Base-by-base conservation (phyloP, 2,329 filamentous ascomycete genomes). In the Bimuria novae-zelandiae region DNA sequence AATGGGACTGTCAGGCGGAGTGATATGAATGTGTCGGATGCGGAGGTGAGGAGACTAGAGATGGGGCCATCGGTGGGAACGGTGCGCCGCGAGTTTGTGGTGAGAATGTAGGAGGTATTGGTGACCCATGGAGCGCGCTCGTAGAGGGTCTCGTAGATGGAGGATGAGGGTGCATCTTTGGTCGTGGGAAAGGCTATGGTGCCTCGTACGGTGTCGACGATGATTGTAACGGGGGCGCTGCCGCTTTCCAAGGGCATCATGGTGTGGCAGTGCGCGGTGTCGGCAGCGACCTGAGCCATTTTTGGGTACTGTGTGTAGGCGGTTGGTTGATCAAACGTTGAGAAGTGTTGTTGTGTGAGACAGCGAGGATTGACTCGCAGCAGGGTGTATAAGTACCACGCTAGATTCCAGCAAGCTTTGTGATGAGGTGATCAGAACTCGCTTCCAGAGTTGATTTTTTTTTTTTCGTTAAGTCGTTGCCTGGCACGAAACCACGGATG, bases 121-220 rank as follows among this genome's bases (percentile, higher is more conserved):
- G 75, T 80, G 51, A 77, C 78, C 59, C 72, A 78, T 47, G 83
- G 89, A 41, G 87, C 79, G 59, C 80, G 89, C 59, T 77, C 81
- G 62, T 67, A 79, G 66, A 76, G 75, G 61, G 70, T 84, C 75
- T 74, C 92, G 80, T 86, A 85, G 16, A 97, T 80, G 59, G 91
- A 83, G 7, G 84, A 79, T 19, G 95, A 77, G 0, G 90, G 86
- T n/a, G 97, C 80, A 43, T 67, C 63, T 54, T 69, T 70, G 4
- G 89, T 86, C 29, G 96, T 80, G 0, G 92, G 95, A n/a, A 89
- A 79, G 2, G 93, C 92, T 6, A 96, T 82, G 41, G 88, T 87
- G 16, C 96, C 93, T 7, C 88, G 82, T 68, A 97, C 93, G 56
- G 88, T 90, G 63, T 90, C 88, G 56, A 99, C 80, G 54, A 97